Base-by-base conservation (phyloP, 192 early-diverging fungal species). In the Coemansia sp. region DNA sequence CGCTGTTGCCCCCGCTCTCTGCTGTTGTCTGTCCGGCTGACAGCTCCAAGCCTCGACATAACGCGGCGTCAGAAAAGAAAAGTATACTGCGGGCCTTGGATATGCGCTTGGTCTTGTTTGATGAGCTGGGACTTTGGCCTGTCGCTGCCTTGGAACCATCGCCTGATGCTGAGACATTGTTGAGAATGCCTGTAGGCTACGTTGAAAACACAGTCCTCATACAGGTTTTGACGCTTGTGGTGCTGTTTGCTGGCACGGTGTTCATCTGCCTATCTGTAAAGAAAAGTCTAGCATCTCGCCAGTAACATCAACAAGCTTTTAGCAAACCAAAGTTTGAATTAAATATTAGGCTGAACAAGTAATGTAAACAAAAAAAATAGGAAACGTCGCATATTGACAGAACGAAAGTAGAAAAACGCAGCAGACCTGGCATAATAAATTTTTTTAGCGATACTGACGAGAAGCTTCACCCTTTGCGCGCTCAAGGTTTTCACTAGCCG, bases 401-500 rank as follows among this genome's bases (percentile, higher is more conserved):
- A 38, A 37, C 5, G n/a, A 55, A 10, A 53, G 50, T 4, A 38
- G 33, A 63, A 28, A 19, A 30, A 63, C 63, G 10, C 14, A 63
- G 7, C 43, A 43, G 42, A 43, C 42, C 4, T 43, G 58, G 53
- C 58, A 44, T 52, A 57, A 53, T 28, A 46, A 26, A 26, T 26
- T 26, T 26, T 26, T 3, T 71, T 60, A 83, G 35, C 64, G 76
- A 40, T 70, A 75, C 16, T 50, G 59, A 19, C 73, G 80, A 13
- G 60, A 19, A 19, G 38, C 19, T 17, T 68, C 76, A 38, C 73
- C 70, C 40, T 70, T 70, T 9, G 80, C 80, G 17, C 73, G 80
- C 14, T 75, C 69, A 38, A 84, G 73, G 23, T 79, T 84, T 8
- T 84, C 82, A 6, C 68, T 39, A 10, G 82, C 73, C 28, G 82